Conservation (phyloP, 73 alveolate genomes). For the Effrenium voratum region DNA sequence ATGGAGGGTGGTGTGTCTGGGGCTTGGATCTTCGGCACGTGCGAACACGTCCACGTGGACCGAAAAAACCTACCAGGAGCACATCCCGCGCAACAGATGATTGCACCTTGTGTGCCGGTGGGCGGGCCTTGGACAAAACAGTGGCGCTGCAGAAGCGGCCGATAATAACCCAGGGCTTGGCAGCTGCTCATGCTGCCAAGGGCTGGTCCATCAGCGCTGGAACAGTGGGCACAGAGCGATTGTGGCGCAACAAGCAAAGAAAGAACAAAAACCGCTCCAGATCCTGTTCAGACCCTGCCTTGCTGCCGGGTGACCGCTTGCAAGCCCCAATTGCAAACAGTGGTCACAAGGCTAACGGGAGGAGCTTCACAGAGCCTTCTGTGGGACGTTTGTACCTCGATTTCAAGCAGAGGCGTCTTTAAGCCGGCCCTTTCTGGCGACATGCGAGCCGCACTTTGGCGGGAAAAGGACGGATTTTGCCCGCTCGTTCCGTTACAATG, state of each 20-base stretch:
- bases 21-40: not conserved
- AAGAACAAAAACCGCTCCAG: not conserved
- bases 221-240: not conserved
- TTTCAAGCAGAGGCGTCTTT: too few relatives aligned
- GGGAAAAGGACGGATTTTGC: too few relatives aligned
- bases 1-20: not conserved
- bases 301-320: too few relatives aligned
- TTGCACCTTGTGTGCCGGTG: not conserved
- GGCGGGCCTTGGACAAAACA: not conserved
- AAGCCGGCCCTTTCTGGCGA: too few relatives aligned
- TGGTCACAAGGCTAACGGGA: too few relatives aligned
- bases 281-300: not conserved
- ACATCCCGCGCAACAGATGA: not conserved
- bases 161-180: not conserved
- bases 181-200: not conserved
- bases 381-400: too few relatives aligned
- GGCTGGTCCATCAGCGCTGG: not conserved
- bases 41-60: not conserved
- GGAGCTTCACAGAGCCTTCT: too few relatives aligned
- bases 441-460: too few relatives aligned
- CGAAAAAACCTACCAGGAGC: not conserved
- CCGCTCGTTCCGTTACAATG: too few relatives aligned
- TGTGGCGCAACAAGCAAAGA: not conserved
- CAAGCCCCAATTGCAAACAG: too few relatives aligned
- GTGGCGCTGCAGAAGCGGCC: conserved; percentile 1